phyloP scores from a whole-genome alignment of 108 stramenopile genomes.

The Cyclotella distinguenda region DNA sequence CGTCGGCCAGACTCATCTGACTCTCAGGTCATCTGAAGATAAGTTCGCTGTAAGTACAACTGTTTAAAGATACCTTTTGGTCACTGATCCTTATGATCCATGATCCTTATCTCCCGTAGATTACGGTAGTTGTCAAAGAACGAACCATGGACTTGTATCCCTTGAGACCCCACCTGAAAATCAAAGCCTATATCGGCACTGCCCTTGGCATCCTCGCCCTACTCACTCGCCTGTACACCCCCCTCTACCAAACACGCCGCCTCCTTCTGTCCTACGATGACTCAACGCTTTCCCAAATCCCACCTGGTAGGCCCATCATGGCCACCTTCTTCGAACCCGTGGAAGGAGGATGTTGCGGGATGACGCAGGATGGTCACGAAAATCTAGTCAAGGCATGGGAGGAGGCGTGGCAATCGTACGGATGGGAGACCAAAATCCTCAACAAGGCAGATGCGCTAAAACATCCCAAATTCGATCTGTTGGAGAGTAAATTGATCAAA shows the following conservation, averaged over 20 bases:
- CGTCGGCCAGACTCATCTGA: too few species aligned
- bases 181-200: too few species aligned
- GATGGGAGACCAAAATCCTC: conserved; percentile 18
- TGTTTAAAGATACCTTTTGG: too few species aligned
- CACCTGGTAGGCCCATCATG: conserved; percentile 12
- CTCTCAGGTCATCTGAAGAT: too few species aligned
- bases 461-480: conserved; percentile 6
- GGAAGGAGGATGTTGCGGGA: conserved; percentile 23
- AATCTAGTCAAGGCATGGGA: conserved; percentile 13
- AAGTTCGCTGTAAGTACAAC: too few species aligned
- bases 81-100: too few species aligned
- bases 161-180: too few species aligned
- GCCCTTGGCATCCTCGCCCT: too few species aligned
- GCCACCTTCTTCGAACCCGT: conserved; percentile 17
- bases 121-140: too few species aligned
- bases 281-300: background rate
- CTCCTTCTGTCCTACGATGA: conserved; percentile 10
- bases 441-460: conserved; percentile 10
- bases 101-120: too few species aligned
- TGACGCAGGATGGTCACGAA: conserved; percentile 18
- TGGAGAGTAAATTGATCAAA: conserved; percentile 1
- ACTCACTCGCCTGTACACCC: too few species aligned
- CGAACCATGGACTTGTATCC: too few species aligned
- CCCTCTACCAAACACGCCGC: conserved; percentile 1
- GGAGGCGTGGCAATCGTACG: conserved; percentile 4